Conservation (phyloP, 345 rosid species). For the Hibiscus tridactylites region DNA sequence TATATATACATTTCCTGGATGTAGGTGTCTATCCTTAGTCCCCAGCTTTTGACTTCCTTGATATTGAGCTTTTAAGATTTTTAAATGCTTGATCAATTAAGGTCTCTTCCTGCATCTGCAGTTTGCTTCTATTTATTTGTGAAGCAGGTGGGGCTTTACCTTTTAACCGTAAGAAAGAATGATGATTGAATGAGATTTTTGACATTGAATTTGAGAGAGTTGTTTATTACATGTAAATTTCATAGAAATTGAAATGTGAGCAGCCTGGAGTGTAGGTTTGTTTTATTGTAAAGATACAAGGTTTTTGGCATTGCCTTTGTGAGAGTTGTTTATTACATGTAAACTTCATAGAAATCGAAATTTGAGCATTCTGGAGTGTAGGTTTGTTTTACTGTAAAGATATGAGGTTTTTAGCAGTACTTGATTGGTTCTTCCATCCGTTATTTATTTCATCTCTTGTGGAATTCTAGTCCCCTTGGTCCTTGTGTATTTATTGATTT, state of each 20-base stretch:
- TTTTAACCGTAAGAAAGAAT: neutral
- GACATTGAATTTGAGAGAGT: neutral
- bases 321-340: neutral
- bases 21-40: neutral
- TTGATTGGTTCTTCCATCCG: neutral
- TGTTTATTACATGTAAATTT: neutral
- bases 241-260: neutral
- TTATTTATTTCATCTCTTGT: neutral
- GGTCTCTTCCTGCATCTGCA: neutral
- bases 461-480: neutral
- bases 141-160: neutral
- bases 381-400: neutral
- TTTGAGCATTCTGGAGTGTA: neutral
- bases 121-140: neutral
- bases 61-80: neutral
- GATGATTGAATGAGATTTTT: neutral
- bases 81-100: neutral
- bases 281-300: neutral
- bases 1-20: neutral
- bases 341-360: neutral
- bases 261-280: neutral
- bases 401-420: neutral
- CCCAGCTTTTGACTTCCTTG: neutral
- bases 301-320: neutral
- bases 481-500: neutral